These are phyloP conservation scores for Cladophialophora chaetospira DNA, from an alignment of 2,329 filamentous ascomycete species.

Conservation along the genomic window DNA sequence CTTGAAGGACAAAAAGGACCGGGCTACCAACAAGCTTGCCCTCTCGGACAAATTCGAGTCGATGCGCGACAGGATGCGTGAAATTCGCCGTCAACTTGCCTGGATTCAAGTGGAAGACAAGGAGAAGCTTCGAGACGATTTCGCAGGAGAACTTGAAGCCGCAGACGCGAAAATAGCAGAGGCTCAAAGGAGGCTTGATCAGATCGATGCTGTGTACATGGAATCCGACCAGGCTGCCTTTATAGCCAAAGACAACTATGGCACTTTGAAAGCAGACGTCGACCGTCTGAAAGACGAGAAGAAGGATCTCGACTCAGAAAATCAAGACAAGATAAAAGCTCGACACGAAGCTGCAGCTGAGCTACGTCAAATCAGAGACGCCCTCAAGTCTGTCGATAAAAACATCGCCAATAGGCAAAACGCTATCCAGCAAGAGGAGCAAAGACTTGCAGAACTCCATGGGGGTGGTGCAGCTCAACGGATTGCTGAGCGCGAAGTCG, in stretches of 20 bases:
- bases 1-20: slow-evolving; percentile 60
- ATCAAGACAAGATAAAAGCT: slow-evolving; percentile 56
- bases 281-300: slow-evolving; percentile 52
- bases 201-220: slow-evolving; percentile 51
- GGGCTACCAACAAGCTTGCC: slow-evolving; percentile 66
- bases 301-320: slow-evolving; percentile 52
- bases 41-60: slow-evolving; percentile 66
- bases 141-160: slow-evolving; percentile 41
- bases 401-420: slow-evolving; percentile 56
- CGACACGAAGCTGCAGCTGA: slow-evolving; percentile 60
- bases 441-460: slow-evolving; percentile 66
- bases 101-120: slow-evolving; percentile 84
- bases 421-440: slow-evolving; percentile 48
- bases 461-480: slow-evolving; percentile 69
- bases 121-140: slow-evolving; percentile 55
- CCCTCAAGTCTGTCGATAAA: slow-evolving; percentile 12
- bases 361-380: slow-evolving; percentile 63
- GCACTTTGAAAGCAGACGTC: slow-evolving; percentile 48
- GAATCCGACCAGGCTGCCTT: slow-evolving; percentile 35
- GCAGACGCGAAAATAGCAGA: slow-evolving; percentile 53
- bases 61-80: slow-evolving; percentile 62
- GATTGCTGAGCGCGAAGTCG: slow-evolving; percentile 60
- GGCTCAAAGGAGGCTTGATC: slow-evolving; percentile 45
- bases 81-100: slow-evolving; percentile 68
- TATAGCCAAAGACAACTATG: slow-evolving; percentile 45